Evolutionary conservation across 768 basidiomycete species (phyloP).

Genomic region (Rhodotorula kratochvilovae): DNA sequence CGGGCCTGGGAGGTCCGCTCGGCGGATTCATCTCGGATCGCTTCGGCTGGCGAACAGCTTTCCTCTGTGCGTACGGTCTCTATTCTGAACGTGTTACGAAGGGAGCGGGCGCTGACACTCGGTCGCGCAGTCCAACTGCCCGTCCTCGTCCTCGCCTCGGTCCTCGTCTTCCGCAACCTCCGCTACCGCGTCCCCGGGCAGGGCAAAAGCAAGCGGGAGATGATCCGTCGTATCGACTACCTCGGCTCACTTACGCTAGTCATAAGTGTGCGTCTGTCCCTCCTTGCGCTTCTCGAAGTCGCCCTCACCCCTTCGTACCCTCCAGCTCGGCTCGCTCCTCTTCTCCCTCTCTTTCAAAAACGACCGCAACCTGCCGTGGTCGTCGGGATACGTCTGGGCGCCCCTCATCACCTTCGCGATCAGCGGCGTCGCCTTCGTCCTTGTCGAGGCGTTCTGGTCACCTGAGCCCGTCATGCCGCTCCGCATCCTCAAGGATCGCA

Average conservation of each 20-base stretch:
- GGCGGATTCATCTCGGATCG: constrained; percentile 45
- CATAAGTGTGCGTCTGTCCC: constrained; percentile 32
- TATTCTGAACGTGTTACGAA: constrained; percentile 2
- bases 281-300: accelerated
- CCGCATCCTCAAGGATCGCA: constrained; percentile 58
- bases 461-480: constrained; percentile 88
- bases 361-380: constrained; percentile 53
- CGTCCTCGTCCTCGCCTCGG: constrained; percentile 64
- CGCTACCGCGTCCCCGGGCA: constrained; percentile 64
- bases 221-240: constrained; percentile 65
- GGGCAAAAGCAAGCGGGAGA: constrained; percentile 32
- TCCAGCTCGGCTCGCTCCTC: constrained; percentile 44
- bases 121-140: constrained; percentile 59
- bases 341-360: constrained; percentile 47
- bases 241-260: constrained; percentile 78
- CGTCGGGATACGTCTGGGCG: constrained; percentile 63
- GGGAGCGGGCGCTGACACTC: neutral
- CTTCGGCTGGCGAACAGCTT: constrained; percentile 69
- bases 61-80: constrained; percentile 53
- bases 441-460: constrained; percentile 72
- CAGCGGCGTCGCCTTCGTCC: constrained; percentile 60
- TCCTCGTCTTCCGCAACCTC: constrained; percentile 69
- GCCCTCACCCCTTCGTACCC: neutral
- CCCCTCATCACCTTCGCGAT: constrained; percentile 60
- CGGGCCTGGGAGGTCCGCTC: constrained; percentile 48